A percentile compares a stretch with the other conserved stretches of the same genome.
These are phyloP conservation scores for Mrakia gelida DNA, from an alignment of 768 basidiomycete species.

Conservation along the genomic window DNA sequence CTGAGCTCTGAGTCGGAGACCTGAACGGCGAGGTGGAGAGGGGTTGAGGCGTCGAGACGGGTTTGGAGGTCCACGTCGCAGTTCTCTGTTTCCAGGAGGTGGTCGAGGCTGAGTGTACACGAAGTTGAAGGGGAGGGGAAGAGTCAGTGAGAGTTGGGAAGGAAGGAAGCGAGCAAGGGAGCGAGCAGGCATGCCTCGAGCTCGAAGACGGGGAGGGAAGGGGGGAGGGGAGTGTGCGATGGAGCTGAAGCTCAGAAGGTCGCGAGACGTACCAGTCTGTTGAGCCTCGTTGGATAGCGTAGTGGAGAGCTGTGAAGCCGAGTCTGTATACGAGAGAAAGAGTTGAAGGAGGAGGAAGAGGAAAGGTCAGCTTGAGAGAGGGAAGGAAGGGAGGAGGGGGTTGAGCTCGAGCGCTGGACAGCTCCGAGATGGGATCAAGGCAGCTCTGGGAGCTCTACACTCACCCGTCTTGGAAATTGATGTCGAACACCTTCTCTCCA, in stretches of 20 bases:
- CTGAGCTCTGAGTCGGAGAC: constrained; percentile 23
- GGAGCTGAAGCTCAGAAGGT: not conserved
- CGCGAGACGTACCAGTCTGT: constrained; percentile 24
- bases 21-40: constrained; percentile 31
- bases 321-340: constrained; percentile 8
- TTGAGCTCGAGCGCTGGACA: not conserved
- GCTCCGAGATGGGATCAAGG: too few species aligned
- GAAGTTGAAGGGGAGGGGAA: not conserved
- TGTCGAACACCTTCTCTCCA: constrained; percentile 21
- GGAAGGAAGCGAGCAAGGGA: not conserved
- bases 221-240: not conserved
- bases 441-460: too few species aligned
- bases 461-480: constrained; percentile 34
- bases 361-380: not conserved
- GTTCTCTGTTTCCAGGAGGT: constrained; percentile 26
- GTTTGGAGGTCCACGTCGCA: constrained; percentile 33
- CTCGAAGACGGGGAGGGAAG: not conserved
- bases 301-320: constrained; percentile 32
- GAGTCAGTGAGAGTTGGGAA: not conserved
- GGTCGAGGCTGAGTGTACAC: constrained; percentile 15
- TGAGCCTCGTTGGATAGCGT: constrained; percentile 31
- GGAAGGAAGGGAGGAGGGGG: not conserved
- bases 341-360: not conserved
- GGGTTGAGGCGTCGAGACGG: constrained; percentile 28
- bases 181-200: not conserved